phyloP scores from a whole-genome alignment of 2,329 filamentous ascomycete species.

The Paecilomyces fulvus region DNA sequence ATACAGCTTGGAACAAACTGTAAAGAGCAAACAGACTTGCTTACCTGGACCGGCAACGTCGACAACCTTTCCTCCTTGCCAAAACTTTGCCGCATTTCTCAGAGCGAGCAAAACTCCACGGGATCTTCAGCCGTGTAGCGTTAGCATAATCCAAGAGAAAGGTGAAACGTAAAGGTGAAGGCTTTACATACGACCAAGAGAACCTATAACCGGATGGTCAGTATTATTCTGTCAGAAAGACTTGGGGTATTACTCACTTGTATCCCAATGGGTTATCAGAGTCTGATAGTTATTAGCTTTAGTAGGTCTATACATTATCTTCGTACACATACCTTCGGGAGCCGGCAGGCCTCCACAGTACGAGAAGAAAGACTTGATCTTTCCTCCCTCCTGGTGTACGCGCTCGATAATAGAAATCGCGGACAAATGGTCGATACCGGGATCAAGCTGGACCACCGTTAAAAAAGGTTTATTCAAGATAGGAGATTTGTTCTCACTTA shows the following conservation, averaged over 20 bases:
- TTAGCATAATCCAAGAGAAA: background rate
- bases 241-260: constrained; percentile 46
- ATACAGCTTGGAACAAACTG: no score
- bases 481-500: background rate
- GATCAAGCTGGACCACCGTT: background rate
- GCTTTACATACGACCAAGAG: constrained; percentile 50
- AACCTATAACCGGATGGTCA: constrained; percentile 41
- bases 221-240: background rate
- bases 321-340: constrained; percentile 43
- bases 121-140: constrained; percentile 26
- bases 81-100: constrained; percentile 76
- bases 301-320: background rate
- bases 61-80: constrained; percentile 67
- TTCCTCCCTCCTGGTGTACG: constrained; percentile 80
- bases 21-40: background rate
- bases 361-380: constrained; percentile 70
- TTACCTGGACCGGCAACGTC: constrained; percentile 46
- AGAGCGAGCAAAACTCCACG: constrained; percentile 83
- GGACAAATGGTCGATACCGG: constrained; percentile 49
- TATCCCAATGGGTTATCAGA: constrained; percentile 88
- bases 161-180: background rate
- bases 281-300: constrained; percentile 22
- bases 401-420: constrained; percentile 73
- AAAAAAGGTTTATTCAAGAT: background rate
- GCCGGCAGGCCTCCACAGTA: constrained; percentile 77